phyloP scores from a whole-genome alignment of 192 early-diverging fungal species.

The Coemansia sp. region DNA sequence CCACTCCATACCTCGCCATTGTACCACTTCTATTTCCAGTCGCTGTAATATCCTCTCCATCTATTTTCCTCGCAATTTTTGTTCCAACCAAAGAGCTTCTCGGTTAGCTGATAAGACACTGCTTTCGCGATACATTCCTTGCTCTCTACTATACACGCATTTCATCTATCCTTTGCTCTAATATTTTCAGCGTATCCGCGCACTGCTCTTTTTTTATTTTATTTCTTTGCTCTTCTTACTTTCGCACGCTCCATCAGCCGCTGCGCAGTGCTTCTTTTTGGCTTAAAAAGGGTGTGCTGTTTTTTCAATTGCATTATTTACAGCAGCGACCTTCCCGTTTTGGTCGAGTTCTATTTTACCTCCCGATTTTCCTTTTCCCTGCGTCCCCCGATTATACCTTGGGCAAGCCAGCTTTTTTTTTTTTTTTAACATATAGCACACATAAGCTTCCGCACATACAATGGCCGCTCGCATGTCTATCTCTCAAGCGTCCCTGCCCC shows the following conservation, averaged over 20 bases:
- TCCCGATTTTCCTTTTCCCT: not conserved
- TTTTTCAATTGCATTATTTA: conserved; percentile 5
- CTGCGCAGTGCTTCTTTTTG: conserved; percentile 22
- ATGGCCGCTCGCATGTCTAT: conserved; percentile 32
- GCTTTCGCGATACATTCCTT: not conserved
- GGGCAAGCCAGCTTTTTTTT: not conserved
- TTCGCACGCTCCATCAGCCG: conserved; percentile 14
- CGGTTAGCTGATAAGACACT: too few species aligned
- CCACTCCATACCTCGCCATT: conserved; percentile 7
- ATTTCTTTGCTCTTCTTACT: conserved; percentile 10
- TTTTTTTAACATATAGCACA: not conserved
- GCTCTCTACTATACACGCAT: not conserved
- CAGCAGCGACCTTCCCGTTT: conserved; percentile 1
- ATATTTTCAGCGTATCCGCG: not conserved
- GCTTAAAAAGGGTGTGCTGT: not conserved
- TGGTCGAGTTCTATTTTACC: not conserved
- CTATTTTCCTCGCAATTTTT: conserved; percentile 1
- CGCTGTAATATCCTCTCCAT: not conserved
- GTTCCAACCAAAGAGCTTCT: conserved; percentile 10
- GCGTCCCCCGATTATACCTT: conserved; percentile 8
- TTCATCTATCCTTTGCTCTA: not conserved
- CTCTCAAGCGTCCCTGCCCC: conserved; percentile 22
- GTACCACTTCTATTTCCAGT: conserved; percentile 1
- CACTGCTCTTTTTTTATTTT: conserved; percentile 9
- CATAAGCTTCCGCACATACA: conserved; percentile 18